A percentile compares a stretch with the other conserved stretches of the same genome.
phyloP scores from a whole-genome alignment of 345 rosid genomes.

The Populus euphratica region DNA sequence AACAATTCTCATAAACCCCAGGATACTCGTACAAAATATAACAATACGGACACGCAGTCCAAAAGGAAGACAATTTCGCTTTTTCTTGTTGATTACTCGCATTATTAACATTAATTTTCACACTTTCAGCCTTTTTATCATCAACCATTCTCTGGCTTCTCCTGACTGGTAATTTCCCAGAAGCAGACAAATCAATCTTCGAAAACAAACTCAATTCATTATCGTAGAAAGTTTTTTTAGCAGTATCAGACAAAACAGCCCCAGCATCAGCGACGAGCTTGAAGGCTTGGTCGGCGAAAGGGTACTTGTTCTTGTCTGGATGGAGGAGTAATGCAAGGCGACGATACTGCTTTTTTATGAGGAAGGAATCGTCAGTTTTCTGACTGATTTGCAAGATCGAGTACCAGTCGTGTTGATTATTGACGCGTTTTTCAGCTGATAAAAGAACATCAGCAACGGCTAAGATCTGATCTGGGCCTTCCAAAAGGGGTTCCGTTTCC shows the following conservation, averaged over 20 bases:
- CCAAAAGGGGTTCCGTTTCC: slow-evolving; percentile 77
- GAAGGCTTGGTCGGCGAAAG: slow-evolving; percentile 77
- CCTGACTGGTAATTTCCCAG: slow-evolving; percentile 44
- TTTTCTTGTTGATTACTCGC: background rate
- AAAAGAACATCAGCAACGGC: slow-evolving; percentile 79
- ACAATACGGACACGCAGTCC: slow-evolving; percentile 95
- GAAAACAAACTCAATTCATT: slow-evolving; percentile 49
- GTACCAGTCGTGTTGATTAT: slow-evolving; percentile 75
- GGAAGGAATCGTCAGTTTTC: slow-evolving; percentile 51
- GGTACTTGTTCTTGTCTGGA: slow-evolving; percentile 77
- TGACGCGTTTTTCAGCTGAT: slow-evolving; percentile 55
- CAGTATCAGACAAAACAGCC: slow-evolving; percentile 60
- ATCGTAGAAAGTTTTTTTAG: slow-evolving; percentile 59
- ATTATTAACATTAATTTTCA: background rate
- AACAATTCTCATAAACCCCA: slow-evolving; percentile 68
- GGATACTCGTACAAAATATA: slow-evolving; percentile 75
- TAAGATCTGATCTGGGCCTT: slow-evolving; percentile 84
- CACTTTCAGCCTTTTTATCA: background rate
- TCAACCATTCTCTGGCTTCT: slow-evolving; percentile 22
- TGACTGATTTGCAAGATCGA: slow-evolving; percentile 63
- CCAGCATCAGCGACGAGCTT: slow-evolving; percentile 78
- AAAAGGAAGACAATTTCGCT: slow-evolving; percentile 52
- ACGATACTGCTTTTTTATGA: slow-evolving; percentile 75
- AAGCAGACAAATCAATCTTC: slow-evolving; percentile 50
- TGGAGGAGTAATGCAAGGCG: slow-evolving; percentile 81